phyloP scores from a whole-genome alignment of 2,329 filamentous ascomycete species.

The Hansfordia pulvinata region DNA sequence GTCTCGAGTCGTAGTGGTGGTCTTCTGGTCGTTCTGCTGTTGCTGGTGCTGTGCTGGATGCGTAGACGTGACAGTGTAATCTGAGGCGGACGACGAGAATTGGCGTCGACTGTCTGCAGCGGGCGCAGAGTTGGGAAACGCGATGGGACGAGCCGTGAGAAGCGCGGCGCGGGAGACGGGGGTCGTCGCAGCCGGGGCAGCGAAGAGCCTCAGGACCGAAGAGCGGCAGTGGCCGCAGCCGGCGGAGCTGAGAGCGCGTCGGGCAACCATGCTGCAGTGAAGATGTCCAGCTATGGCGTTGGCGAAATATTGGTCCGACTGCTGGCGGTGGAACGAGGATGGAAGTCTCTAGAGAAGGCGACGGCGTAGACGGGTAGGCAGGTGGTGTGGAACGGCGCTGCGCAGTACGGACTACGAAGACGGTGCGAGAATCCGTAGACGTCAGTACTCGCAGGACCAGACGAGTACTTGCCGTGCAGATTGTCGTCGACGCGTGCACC shows the following conservation, averaged over 20 bases:
- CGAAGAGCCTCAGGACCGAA: slow-evolving; percentile 13
- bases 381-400: too few species aligned
- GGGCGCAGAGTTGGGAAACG: background rate
- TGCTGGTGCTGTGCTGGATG: background rate
- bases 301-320: background rate
- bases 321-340: background rate
- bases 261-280: slow-evolving; percentile 10
- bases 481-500: too few species aligned
- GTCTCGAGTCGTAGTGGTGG: slow-evolving; percentile 2
- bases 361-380: too few species aligned
- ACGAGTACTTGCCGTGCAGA: too few species aligned
- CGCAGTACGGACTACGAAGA: too few species aligned
- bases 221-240: slow-evolving; percentile 16
- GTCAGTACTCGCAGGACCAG: too few species aligned
- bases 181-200: slow-evolving; percentile 6
- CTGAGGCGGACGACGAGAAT: too few species aligned
- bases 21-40: slow-evolving; percentile 1
- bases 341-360: too few species aligned
- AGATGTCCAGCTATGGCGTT: too few species aligned
- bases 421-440: too few species aligned
- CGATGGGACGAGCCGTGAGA: background rate
- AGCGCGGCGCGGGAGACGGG: background rate
- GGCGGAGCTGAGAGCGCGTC: slow-evolving; percentile 11
- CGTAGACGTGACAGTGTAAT: background rate
- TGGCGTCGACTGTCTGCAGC: too few species aligned